Percentiles rank a stretch among this genome's conserved stretches.
These are phyloP conservation scores for Anethum foeniculum DNA, from an alignment of 140 eudicot genomes.

Conservation along the genomic window DNA sequence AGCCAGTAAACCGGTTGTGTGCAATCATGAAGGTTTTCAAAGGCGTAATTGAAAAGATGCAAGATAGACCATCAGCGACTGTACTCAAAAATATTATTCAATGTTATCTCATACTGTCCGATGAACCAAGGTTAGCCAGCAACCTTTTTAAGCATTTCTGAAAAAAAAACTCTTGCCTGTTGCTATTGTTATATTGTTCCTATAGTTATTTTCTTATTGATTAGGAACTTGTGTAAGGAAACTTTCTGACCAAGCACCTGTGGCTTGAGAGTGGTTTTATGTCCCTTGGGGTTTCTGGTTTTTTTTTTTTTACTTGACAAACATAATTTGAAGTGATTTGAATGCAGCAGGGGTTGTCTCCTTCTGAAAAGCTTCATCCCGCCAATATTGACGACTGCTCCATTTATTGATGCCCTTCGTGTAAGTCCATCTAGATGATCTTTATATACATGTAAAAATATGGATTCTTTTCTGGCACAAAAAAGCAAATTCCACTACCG, in stretches of 20 bases:
- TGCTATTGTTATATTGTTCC: not conserved
- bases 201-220: not conserved
- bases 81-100: slow-evolving; percentile 32
- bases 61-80: slow-evolving; percentile 17
- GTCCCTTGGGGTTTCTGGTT: not conserved
- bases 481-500: not conserved
- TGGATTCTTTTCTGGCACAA: not conserved
- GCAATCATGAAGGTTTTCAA: slow-evolving; percentile 18
- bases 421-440: slow-evolving; percentile 21
- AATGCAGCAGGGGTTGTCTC: slow-evolving; percentile 39
- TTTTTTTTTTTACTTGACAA: not conserved
- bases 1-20: slow-evolving; percentile 21
- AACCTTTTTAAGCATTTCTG: not conserved
- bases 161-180: too few relatives aligned
- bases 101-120: slow-evolving; percentile 31
- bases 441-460: not conserved
- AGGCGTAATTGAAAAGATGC: slow-evolving; percentile 14
- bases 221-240: not conserved
- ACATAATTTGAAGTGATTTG: slow-evolving; percentile 8
- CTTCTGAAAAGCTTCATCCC: slow-evolving; percentile 25
- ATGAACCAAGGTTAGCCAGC: slow-evolving; percentile 37
- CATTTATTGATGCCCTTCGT: slow-evolving; percentile 23
- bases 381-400: slow-evolving; percentile 22
- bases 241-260: not conserved
- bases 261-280: not conserved